phyloP scores from a whole-genome alignment of 768 basidiomycete genomes.

The Lactifluus echinatus region DNA sequence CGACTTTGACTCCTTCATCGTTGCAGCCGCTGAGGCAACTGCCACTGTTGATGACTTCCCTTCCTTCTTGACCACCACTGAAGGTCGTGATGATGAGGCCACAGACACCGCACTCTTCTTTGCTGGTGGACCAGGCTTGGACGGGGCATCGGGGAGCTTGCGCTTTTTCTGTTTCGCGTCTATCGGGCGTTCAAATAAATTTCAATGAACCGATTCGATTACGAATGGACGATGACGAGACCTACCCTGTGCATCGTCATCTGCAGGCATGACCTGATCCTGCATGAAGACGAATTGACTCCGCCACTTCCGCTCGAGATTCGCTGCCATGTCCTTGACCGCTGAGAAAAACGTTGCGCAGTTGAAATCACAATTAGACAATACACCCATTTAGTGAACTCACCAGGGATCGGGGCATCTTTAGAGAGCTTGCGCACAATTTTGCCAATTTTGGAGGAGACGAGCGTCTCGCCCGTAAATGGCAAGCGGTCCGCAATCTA shows the following conservation, averaged over 20 bases:
- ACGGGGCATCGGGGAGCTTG: constrained; percentile 48
- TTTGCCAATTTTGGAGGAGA: constrained; percentile 70
- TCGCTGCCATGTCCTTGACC: constrained; percentile 89
- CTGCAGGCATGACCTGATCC: constrained; percentile 34
- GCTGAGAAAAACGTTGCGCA: constrained; percentile 48
- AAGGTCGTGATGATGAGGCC: constrained; percentile 32
- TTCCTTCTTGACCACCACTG: constrained; percentile 52
- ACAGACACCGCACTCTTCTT: constrained; percentile 58
- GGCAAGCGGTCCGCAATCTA: constrained; percentile 83
- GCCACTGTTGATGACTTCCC: constrained; percentile 25
- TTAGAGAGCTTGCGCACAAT: constrained; percentile 69
- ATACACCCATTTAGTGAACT: constrained; percentile 35
- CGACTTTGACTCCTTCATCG: constrained; percentile 69
- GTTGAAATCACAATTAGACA: constrained; percentile 59
- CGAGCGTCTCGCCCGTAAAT: constrained; percentile 58
- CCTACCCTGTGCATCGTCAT: constrained; percentile 53
- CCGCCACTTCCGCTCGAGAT: constrained; percentile 80
- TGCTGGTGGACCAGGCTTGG: constrained; percentile 41
- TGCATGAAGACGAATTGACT: constrained; percentile 42
- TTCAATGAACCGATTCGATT: not conserved
- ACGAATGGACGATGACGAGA: constrained; percentile 36
- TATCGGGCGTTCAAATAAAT: constrained; percentile 5
- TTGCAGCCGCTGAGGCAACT: not conserved
- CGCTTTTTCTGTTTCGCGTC: constrained; percentile 54
- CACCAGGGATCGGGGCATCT: constrained; percentile 71